These are phyloP conservation scores for Plasmodium inui DNA, from an alignment of 169 alveolate species.

Conservation along the genomic window DNA sequence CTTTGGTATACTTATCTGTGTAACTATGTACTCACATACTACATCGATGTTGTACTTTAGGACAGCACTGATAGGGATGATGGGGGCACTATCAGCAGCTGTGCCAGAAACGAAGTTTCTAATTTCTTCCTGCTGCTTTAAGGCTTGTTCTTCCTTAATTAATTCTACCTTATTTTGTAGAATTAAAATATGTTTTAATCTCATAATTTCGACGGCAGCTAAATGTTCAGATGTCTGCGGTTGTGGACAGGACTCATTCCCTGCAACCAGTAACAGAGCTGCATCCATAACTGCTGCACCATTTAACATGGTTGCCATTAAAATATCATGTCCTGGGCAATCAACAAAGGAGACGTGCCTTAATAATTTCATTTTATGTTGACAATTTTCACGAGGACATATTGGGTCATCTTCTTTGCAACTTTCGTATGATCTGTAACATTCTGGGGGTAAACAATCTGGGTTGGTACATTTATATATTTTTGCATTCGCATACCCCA, in stretches of 20 bases:
- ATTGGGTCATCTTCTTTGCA: constrained; percentile 92
- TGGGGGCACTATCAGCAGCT: constrained; percentile 98
- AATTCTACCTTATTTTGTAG: constrained; percentile 98
- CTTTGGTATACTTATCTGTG: constrained; percentile 96
- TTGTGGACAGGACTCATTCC: constrained; percentile 97
- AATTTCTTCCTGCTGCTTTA: constrained; percentile 95
- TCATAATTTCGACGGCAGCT: constrained; percentile 99
- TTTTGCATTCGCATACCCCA: constrained; percentile 99
- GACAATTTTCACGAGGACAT: constrained; percentile 91
- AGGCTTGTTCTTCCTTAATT: constrained; percentile 96
- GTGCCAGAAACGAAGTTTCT: constrained; percentile 93
- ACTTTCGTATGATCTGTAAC: constrained; percentile 95
- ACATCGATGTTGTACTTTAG: constrained; percentile 97
- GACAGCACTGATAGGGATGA: constrained; percentile 97
- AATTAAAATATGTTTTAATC: constrained; percentile 96
- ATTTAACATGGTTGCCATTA: constrained; percentile 99
- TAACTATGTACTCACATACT: constrained; percentile 94
- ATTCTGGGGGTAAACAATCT: constrained; percentile 96
- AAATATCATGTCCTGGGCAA: constrained; percentile 99
- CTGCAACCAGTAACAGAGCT: constrained; percentile 97
- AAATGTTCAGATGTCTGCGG: constrained; percentile 99
- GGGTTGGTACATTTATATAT: constrained; percentile 97
- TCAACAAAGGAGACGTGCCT: constrained; percentile 99
- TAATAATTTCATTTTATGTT: constrained; percentile 89
- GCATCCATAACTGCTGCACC: constrained; percentile 99